Percentiles rank a stretch among this genome's conserved stretches.
Conservation (phyloP, 139 green algal genomes). For the Pleodorina starrii region DNA sequence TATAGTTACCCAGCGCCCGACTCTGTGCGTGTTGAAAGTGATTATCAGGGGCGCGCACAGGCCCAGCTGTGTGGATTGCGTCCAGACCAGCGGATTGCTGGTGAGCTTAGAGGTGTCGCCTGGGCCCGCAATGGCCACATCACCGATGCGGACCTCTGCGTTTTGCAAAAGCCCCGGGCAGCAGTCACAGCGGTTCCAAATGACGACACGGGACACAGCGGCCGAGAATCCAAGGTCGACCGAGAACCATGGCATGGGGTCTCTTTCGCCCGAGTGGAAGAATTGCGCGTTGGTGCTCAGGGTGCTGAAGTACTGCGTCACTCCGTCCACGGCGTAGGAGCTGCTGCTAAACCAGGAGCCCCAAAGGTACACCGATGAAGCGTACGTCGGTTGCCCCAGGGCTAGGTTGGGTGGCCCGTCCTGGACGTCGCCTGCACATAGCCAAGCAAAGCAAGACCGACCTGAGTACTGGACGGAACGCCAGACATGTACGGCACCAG, state of each 20-base stretch:
- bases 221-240: neutral
- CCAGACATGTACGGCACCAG: too few relatives aligned
- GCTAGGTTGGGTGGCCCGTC: conserved; percentile 1
- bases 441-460: too few relatives aligned
- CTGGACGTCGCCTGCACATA: too few relatives aligned
- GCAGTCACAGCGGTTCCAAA: conserved; percentile 11
- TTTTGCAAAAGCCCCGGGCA: neutral
- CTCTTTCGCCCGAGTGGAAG: neutral
- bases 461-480: too few relatives aligned
- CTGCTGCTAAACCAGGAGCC: too few relatives aligned
- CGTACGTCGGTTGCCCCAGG: neutral
- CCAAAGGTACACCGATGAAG: neutral
- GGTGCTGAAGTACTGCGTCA: neutral
- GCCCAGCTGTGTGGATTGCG: neutral
- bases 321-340: neutral
- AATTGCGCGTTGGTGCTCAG: too few relatives aligned
- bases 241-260: neutral
- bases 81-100: neutral
- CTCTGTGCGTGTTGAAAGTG: neutral
- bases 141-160: neutral
- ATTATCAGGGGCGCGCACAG: neutral
- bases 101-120: neutral
- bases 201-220: neutral
- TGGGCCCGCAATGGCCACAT: neutral
- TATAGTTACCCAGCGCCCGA: neutral